Evolutionary conservation across 2,329 filamentous ascomycete species (phyloP).

Genomic region (Aureobasidium zeae): DNA sequence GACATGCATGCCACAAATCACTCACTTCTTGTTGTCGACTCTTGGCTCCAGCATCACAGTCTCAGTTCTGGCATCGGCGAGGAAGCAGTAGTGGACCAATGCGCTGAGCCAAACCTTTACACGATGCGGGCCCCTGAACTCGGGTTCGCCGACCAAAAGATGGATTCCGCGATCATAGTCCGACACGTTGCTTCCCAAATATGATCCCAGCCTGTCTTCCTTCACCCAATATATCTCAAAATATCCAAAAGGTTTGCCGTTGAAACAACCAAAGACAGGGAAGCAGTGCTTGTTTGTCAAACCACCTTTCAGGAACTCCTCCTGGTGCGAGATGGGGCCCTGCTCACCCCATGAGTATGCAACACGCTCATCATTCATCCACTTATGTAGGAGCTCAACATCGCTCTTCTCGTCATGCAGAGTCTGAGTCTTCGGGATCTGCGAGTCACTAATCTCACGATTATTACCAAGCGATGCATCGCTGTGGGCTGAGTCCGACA

Average conservation of each 20-base stretch:
- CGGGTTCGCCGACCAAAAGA: constrained; percentile 82
- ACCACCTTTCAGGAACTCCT: constrained; percentile 57
- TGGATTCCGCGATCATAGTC: constrained; percentile 88
- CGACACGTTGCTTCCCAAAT: constrained; percentile 54
- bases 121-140: constrained; percentile 68
- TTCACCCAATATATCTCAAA: constrained; percentile 99
- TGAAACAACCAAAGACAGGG: constrained; percentile 86
- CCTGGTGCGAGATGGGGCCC: constrained; percentile 47
- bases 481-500: constrained; percentile 20
- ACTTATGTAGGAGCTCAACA: constrained; percentile 64
- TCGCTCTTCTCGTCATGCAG: constrained; percentile 40
- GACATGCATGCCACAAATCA: constrained; percentile 16
- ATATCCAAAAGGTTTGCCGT: constrained; percentile 90
- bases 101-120: constrained; percentile 76
- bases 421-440: constrained; percentile 26
- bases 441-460: constrained; percentile 41
- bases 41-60: constrained; percentile 79
- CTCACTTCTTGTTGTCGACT: constrained; percentile 81
- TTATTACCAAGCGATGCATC: constrained; percentile 28
- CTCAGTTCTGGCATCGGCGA: constrained; percentile 71
- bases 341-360: constrained; percentile 72
- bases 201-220: constrained; percentile 68
- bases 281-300: constrained; percentile 68
- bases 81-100: constrained; percentile 76
- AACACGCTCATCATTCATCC: constrained; percentile 83